phyloP scores from a whole-genome alignment of 169 alveolate genomes.

The Miamiensis avidus region DNA sequence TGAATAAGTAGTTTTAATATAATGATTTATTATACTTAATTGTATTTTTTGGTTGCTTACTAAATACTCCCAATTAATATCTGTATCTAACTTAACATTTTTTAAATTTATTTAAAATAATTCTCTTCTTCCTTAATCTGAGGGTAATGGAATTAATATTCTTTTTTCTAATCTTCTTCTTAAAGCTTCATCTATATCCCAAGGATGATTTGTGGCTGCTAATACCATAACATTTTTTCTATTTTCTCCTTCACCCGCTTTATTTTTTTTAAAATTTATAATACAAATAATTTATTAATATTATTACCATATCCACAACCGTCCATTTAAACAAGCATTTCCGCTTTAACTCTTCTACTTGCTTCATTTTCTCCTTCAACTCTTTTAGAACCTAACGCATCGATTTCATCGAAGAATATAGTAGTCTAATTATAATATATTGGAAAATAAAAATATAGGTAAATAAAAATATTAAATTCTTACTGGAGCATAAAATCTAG shows the following conservation, averaged over 20 bases:
- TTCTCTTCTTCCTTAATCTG: constrained; percentile 73
- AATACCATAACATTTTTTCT: constrained; percentile 79
- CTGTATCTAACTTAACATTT: constrained; percentile 48
- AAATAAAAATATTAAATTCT: too few relatives aligned
- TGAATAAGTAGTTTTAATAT: background rate
- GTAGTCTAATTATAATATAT: constrained; percentile 42
- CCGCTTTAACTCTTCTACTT: constrained; percentile 86
- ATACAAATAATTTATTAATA: background rate
- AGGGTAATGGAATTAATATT: constrained; percentile 90
- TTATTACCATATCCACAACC: constrained; percentile 69
- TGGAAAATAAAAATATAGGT: too few relatives aligned
- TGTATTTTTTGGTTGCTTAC: constrained; percentile 37
- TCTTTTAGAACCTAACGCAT: constrained; percentile 70
- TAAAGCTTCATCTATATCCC: constrained; percentile 95
- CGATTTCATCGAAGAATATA: constrained; percentile 89
- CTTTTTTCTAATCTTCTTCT: constrained; percentile 93
- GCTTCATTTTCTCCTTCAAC: constrained; percentile 43
- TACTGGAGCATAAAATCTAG: constrained; percentile 87
- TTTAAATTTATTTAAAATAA: constrained; percentile 63
- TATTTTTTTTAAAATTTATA: constrained; percentile 31
- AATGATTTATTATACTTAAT: too few relatives aligned
- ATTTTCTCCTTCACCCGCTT: constrained; percentile 63
- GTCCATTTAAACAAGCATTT: constrained; percentile 92
- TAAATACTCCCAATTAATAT: constrained; percentile 73
- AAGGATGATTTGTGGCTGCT: constrained; percentile 91